Evolutionary conservation across 2,329 filamentous ascomycete genomes (phyloP).

Genomic region (Penicillium sclerotiorum): DNA sequence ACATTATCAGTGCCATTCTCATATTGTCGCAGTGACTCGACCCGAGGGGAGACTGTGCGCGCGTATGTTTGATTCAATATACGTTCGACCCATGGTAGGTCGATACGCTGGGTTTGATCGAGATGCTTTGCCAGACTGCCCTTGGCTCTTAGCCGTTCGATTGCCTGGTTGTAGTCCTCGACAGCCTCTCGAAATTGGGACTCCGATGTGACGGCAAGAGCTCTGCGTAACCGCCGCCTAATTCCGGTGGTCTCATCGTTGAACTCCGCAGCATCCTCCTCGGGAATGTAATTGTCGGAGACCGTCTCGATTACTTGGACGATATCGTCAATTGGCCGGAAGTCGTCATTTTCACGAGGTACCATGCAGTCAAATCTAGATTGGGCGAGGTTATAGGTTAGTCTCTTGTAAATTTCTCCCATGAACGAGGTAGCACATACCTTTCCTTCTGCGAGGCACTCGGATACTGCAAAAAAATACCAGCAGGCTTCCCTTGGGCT

Average conservation of each 20-base stretch:
- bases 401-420: background rate
- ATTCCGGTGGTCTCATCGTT: constrained; percentile 73
- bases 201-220: constrained; percentile 67
- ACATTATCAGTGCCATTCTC: constrained; percentile 90
- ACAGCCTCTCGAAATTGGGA: constrained; percentile 74
- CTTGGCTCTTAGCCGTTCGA: constrained; percentile 66
- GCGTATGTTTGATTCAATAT: constrained; percentile 88
- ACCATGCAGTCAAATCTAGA: constrained; percentile 71
- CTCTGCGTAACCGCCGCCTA: constrained; percentile 74
- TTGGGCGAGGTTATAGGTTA: constrained; percentile 25
- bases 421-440: constrained; percentile 43
- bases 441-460: constrained; percentile 70
- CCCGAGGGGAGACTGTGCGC: constrained; percentile 85
- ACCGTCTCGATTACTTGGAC: constrained; percentile 69
- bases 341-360: constrained; percentile 78
- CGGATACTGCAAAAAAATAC: constrained; percentile 80
- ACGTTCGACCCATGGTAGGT: constrained; percentile 72
- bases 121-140: constrained; percentile 75
- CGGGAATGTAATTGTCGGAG: constrained; percentile 75
- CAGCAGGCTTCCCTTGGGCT: constrained; percentile 44
- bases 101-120: constrained; percentile 67
- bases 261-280: constrained; percentile 67
- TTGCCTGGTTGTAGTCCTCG: constrained; percentile 72
- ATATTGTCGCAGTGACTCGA: constrained; percentile 81
- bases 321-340: constrained; percentile 68